Evolutionary conservation across 1,284 basidiomycete genomes (phyloP).

Genomic region (Pseudozyma tsukubaensis): DNA sequence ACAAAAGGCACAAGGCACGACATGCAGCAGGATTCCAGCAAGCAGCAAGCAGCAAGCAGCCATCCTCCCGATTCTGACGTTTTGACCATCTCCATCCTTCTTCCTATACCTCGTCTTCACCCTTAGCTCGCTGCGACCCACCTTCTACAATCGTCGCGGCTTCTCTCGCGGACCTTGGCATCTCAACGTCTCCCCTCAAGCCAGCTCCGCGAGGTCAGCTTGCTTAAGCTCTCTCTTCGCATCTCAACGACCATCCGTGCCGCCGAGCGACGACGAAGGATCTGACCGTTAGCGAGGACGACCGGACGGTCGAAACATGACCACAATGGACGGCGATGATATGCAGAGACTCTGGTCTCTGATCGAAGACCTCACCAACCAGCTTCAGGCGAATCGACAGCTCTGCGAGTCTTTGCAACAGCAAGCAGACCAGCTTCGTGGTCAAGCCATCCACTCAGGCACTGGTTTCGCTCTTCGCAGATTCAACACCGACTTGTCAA

Average conservation of each 20-base stretch:
- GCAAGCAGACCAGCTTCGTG: slow-evolving; percentile 77
- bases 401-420: slow-evolving; percentile 79
- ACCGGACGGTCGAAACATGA: slow-evolving; percentile 30
- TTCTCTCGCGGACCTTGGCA: too few relatives aligned
- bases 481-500: slow-evolving; percentile 93
- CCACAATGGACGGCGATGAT: slow-evolving; percentile 60
- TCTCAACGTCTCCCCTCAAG: background rate
- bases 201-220: too few relatives aligned
- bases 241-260: too few relatives aligned
- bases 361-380: slow-evolving; percentile 70
- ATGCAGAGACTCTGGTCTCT: slow-evolving; percentile 65
- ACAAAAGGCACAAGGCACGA: slow-evolving; percentile 4
- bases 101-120: too few relatives aligned
- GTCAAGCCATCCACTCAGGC: slow-evolving; percentile 80
- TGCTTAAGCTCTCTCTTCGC: too few relatives aligned
- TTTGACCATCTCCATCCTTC: slow-evolving; percentile 10
- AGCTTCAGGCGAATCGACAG: slow-evolving; percentile 86
- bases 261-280: too few relatives aligned
- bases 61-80: background rate
- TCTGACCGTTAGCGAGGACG: too few relatives aligned
- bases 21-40: background rate
- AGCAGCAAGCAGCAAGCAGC: background rate
- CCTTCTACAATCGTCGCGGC: too few relatives aligned
- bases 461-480: slow-evolving; percentile 85
- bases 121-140: too few relatives aligned